These are phyloP conservation scores for Pholiota molesta DNA, from an alignment of 768 basidiomycete species.

Conservation along the genomic window DNA sequence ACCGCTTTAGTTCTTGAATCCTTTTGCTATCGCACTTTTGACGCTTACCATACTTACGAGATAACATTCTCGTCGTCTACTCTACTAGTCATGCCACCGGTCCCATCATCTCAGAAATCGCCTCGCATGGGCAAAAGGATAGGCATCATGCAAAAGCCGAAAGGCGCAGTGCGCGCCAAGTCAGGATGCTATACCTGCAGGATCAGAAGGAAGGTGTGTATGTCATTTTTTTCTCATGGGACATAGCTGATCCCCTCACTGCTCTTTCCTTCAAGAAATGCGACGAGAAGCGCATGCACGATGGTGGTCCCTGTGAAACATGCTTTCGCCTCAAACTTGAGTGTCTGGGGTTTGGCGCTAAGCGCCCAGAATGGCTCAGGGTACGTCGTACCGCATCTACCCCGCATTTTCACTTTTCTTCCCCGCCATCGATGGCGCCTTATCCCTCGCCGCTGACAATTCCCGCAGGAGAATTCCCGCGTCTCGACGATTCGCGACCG, in stretches of 20 bases:
- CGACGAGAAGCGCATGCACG: slow-evolving; percentile 62
- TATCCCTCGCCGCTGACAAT: slow-evolving; percentile 2
- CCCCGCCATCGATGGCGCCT: neutral
- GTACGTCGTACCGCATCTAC: slow-evolving; percentile 43
- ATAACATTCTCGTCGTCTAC: neutral
- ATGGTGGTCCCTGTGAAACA: slow-evolving; percentile 68
- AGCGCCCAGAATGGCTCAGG: slow-evolving; percentile 84
- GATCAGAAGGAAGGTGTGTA: slow-evolving; percentile 79
- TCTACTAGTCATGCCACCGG: slow-evolving; percentile 20
- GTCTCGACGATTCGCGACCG: slow-evolving; percentile 72
- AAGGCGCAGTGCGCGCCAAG: slow-evolving; percentile 84
- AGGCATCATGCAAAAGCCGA: slow-evolving; percentile 65
- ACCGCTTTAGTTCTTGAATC: neutral
- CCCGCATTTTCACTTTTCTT: slow-evolving; percentile 7
- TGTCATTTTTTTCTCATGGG: slow-evolving; percentile 4
- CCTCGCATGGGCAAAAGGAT: slow-evolving; percentile 40
- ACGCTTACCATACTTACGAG: neutral
- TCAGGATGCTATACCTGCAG: slow-evolving; percentile 90
- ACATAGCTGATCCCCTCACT: slow-evolving; percentile 11
- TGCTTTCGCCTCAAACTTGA: slow-evolving; percentile 81
- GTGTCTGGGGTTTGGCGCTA: slow-evolving; percentile 84
- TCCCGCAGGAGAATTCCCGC: slow-evolving; percentile 63
- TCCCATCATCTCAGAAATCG: slow-evolving; percentile 42
- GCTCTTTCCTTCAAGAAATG: slow-evolving; percentile 63
- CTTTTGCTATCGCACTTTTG: neutral